These are phyloP conservation scores for Liriodendron chinense DNA, from an alignment of 164 flowering plant genomes.

Conservation along the genomic window DNA sequence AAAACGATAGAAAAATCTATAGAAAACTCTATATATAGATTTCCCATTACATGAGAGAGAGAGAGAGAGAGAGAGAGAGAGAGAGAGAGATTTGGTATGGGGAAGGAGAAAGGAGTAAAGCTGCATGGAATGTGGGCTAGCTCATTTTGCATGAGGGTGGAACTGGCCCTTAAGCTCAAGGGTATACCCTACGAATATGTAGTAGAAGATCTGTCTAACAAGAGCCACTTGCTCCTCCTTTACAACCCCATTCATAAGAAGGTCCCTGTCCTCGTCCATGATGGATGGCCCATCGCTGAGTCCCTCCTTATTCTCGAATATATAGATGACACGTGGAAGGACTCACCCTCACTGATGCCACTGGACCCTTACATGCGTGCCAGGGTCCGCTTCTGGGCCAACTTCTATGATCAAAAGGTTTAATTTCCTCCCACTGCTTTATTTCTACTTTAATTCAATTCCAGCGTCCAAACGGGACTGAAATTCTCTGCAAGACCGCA, in stretches of 20 bases:
- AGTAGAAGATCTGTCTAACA: conserved; percentile 3
- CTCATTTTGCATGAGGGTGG: conserved; percentile 4
- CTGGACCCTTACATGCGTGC: not conserved
- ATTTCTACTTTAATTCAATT: not conserved
- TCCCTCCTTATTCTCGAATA: conserved; percentile 10
- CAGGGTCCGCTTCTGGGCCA: not conserved
- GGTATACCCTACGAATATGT: conserved; percentile 12
- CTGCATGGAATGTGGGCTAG: conserved; percentile 10
- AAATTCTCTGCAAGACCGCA: too few species aligned
- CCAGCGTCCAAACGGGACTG: too few species aligned
- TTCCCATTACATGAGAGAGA: not conserved
- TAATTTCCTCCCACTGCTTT: not conserved
- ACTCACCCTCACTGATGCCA: not conserved
- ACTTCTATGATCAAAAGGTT: not conserved
- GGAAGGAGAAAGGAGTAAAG: conserved; percentile 7
- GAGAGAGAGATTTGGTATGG: not conserved
- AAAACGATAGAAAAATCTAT: not conserved
- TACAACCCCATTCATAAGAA: conserved; percentile 6
- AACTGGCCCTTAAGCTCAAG: conserved; percentile 13
- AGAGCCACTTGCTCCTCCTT: conserved; percentile 1
- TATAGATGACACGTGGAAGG: conserved; percentile 7
- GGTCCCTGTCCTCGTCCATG: conserved; percentile 5
- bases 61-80: not conserved
- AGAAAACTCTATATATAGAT: too few species aligned
- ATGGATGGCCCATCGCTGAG: conserved; percentile 7